A percentile compares a stretch with the other conserved stretches of the same genome.
phyloP scores from a whole-genome alignment of 2,329 filamentous ascomycete species.

The Ascochyta clinopodiicola region DNA sequence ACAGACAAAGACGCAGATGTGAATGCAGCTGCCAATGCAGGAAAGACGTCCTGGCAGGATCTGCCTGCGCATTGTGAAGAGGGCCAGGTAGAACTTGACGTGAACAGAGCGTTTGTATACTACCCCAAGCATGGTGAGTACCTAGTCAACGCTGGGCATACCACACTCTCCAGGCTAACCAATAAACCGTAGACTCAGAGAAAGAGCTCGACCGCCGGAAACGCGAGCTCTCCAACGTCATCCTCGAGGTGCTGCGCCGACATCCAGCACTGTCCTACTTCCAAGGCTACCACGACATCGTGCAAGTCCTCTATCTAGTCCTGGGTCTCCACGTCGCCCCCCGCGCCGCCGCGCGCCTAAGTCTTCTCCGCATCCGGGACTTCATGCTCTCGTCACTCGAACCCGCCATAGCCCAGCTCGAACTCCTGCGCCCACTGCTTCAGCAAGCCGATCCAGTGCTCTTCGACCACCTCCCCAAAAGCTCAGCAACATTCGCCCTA shows the following conservation, averaged over 20 bases:
- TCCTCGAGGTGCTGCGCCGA: slow-evolving; percentile 78
- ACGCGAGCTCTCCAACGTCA: slow-evolving; percentile 77
- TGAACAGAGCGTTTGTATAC: slow-evolving; percentile 95
- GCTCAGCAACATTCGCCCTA: slow-evolving; percentile 89
- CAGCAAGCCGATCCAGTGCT: slow-evolving; percentile 73
- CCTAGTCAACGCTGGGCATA: not conserved
- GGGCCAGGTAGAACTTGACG: slow-evolving; percentile 88
- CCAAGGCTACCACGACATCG: slow-evolving; percentile 98
- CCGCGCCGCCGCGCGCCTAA: slow-evolving; percentile 77
- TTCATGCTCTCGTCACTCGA: slow-evolving; percentile 93
- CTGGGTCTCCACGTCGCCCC: slow-evolving; percentile 69
- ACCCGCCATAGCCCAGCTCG: slow-evolving; percentile 83
- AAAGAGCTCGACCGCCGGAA: slow-evolving; percentile 75
- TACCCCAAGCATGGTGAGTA: slow-evolving; percentile 76
- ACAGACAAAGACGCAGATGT: slow-evolving; percentile 21
- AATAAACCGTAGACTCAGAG: slow-evolving; percentile 68
- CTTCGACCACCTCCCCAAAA: slow-evolving; percentile 75
- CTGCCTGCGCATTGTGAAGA: slow-evolving; percentile 84
- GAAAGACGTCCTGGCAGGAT: slow-evolving; percentile 59
- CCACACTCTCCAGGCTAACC: slow-evolving; percentile 15
- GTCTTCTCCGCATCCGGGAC: slow-evolving; percentile 87
- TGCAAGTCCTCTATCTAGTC: slow-evolving; percentile 90
- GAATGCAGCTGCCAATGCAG: slow-evolving; percentile 23
- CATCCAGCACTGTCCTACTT: slow-evolving; percentile 92
- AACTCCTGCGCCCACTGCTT: slow-evolving; percentile 83